These are phyloP conservation scores for Apiospora hydei DNA, from an alignment of 2,329 filamentous ascomycete genomes.

Conservation along the genomic window DNA sequence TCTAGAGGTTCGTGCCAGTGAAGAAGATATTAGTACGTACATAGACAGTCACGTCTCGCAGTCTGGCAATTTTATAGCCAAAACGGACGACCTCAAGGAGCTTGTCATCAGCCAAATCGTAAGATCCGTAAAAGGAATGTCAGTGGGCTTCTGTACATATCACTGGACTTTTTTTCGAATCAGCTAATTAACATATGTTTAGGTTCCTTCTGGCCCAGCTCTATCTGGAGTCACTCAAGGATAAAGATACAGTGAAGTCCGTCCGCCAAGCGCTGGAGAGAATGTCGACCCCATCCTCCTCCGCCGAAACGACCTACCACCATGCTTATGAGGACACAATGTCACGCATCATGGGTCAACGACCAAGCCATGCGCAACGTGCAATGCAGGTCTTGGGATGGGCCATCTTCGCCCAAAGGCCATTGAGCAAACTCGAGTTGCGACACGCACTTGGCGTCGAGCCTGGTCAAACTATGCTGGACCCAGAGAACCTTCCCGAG, in stretches of 20 bases:
- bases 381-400: conserved; percentile 49
- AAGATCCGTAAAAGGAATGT: conserved; percentile 40
- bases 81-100: not conserved
- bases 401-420: conserved; percentile 47
- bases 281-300: conserved; percentile 37
- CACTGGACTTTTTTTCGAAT: not conserved
- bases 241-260: conserved; percentile 40
- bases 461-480: conserved; percentile 34
- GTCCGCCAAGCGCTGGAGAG: conserved; percentile 42
- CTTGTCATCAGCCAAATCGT: conserved; percentile 34
- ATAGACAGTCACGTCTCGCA: too few relatives aligned
- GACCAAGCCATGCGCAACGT: conserved; percentile 37
- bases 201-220: conserved; percentile 50
- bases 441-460: conserved; percentile 50
- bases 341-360: conserved; percentile 49
- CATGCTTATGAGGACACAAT: conserved; percentile 50
- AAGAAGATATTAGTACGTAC: too few relatives aligned
- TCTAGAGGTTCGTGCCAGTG: too few relatives aligned
- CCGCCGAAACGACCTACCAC: conserved; percentile 37
- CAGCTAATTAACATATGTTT: not conserved
- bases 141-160: not conserved
- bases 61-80: conserved; percentile 25
- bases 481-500: conserved; percentile 42
- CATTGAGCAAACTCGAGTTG: conserved; percentile 44
- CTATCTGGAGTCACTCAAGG: conserved; percentile 42